A percentile compares a stretch with the other conserved stretches of the same genome.
phyloP scores from a whole-genome alignment of 495 filamentous ascomycete genomes.

The Xylaria flabelliformis region DNA sequence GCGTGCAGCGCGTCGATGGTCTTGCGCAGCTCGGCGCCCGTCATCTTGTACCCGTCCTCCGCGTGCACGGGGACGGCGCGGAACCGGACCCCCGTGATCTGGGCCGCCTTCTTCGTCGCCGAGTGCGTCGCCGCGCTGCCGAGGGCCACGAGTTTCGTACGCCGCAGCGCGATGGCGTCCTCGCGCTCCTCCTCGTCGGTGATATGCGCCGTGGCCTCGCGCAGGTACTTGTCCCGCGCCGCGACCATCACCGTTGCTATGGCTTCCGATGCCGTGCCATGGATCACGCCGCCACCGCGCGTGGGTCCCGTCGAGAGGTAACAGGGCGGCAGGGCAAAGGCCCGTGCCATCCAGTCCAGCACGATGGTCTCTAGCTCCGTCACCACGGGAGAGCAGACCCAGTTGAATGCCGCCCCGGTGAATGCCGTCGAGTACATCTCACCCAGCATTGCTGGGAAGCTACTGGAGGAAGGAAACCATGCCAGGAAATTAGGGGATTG shows the following conservation, averaged over 20 bases:
- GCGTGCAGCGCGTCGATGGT: conserved; percentile 65
- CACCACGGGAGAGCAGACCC: conserved; percentile 93
- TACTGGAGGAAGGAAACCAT: conserved; percentile 85
- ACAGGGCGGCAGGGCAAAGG: conserved; percentile 73
- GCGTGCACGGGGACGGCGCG: conserved; percentile 66
- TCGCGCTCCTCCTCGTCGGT: conserved; percentile 64
- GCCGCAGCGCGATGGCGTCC: conserved; percentile 67
- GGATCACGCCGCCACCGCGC: conserved; percentile 88
- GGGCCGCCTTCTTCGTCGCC: conserved; percentile 83
- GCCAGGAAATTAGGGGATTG: conserved; percentile 96
- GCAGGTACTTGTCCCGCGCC: conserved; percentile 81
- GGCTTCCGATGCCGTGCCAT: conserved; percentile 90
- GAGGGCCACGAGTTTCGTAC: conserved; percentile 79
- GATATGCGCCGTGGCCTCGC: conserved; percentile 59
- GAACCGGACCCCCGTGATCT: conserved; percentile 83
- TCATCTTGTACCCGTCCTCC: conserved; percentile 73
- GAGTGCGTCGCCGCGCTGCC: conserved; percentile 82
- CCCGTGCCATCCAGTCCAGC: conserved; percentile 86
- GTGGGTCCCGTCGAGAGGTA: conserved; percentile 78
- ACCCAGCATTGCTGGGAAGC: conserved; percentile 87
- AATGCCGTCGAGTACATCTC: conserved; percentile 93
- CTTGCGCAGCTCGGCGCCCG: conserved; percentile 62
- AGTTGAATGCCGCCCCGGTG: conserved; percentile 93
- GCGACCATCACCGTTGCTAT: conserved; percentile 87
- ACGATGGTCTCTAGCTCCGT: conserved; percentile 96